Evolutionary conservation across 2,329 filamentous ascomycete genomes (phyloP).

Genomic region (Ceratocystis ficicola): DNA sequence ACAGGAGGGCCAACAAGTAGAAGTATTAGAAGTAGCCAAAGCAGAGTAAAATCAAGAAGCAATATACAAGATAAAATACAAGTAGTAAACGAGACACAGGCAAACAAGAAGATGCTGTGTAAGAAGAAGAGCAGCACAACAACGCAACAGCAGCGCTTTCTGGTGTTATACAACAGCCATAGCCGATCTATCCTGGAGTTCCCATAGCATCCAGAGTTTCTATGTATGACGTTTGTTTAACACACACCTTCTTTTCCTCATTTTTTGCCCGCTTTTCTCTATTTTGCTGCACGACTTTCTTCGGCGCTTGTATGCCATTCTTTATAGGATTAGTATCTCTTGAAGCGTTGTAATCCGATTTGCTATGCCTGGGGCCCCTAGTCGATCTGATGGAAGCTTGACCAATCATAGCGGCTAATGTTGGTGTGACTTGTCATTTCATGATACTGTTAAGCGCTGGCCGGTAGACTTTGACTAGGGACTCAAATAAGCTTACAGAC

Average conservation of each 20-base stretch:
- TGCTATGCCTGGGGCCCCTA: background rate
- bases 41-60: background rate
- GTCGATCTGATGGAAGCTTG: background rate
- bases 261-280: background rate
- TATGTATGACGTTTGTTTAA: background rate
- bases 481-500: background rate
- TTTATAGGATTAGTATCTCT: conserved; percentile 2
- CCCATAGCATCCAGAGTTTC: background rate
- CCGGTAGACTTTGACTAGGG: background rate
- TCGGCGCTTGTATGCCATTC: conserved; percentile 5
- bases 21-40: background rate
- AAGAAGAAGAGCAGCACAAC: background rate
- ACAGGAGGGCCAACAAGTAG: too few species aligned
- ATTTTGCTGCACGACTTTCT: background rate
- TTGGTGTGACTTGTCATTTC: background rate
- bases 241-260: background rate
- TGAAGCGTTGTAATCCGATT: background rate
- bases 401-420: background rate
- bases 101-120: conserved; percentile 4
- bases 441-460: conserved; percentile 6
- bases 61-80: background rate
- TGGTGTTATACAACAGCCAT: conserved; percentile 1
- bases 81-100: background rate
- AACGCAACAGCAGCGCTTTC: background rate
- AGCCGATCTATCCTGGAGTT: background rate